Percentiles rank a stretch among this genome's conserved stretches.
Conservation (phyloP, 2,329 filamentous ascomycete genomes). For the Scytalidium sp. region DNA sequence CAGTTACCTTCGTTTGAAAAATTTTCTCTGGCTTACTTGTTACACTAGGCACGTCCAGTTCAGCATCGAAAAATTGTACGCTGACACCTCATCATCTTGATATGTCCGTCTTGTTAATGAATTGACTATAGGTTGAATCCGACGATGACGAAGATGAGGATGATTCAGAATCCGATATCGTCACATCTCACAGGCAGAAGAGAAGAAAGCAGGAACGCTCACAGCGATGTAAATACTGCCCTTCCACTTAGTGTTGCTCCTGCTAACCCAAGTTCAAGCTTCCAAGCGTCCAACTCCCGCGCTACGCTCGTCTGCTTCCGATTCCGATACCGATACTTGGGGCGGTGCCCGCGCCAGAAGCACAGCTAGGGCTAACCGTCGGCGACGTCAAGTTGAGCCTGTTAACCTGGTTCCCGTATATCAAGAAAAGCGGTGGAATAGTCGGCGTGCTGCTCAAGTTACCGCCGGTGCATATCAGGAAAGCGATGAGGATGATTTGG, state of each 20-base stretch:
- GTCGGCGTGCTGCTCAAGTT: constrained; percentile 74
- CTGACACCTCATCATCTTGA: constrained; percentile 15
- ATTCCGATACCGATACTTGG: constrained; percentile 67
- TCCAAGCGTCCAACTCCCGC: constrained; percentile 59
- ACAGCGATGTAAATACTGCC: constrained; percentile 52
- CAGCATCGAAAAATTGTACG: constrained; percentile 53
- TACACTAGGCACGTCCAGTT: constrained; percentile 48
- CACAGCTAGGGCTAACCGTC: constrained; percentile 71
- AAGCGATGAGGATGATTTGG: constrained; percentile 57
- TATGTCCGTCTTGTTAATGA: constrained; percentile 14
- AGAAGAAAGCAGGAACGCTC: constrained; percentile 67
- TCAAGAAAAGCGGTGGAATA: constrained; percentile 88
- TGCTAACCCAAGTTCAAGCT: constrained; percentile 36
- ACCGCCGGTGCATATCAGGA: constrained; percentile 63
- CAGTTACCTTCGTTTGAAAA: constrained; percentile 41
- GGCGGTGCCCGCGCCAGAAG: constrained; percentile 71
- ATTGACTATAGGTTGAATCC: constrained; percentile 49
- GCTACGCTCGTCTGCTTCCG: constrained; percentile 62
- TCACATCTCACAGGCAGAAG: constrained; percentile 56
- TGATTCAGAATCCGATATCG: constrained; percentile 73
- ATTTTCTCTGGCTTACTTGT: constrained; percentile 16
- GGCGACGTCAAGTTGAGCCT: constrained; percentile 68
- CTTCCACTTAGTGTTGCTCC: constrained; percentile 6
- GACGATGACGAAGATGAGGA: constrained; percentile 39
- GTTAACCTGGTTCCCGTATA: constrained; percentile 62